Evolutionary conservation across 1,139 yeast species (phyloP), one percentile per base, ranked within the genome.

Genomic region (Lodderomyces metapsilosis): DNA sequence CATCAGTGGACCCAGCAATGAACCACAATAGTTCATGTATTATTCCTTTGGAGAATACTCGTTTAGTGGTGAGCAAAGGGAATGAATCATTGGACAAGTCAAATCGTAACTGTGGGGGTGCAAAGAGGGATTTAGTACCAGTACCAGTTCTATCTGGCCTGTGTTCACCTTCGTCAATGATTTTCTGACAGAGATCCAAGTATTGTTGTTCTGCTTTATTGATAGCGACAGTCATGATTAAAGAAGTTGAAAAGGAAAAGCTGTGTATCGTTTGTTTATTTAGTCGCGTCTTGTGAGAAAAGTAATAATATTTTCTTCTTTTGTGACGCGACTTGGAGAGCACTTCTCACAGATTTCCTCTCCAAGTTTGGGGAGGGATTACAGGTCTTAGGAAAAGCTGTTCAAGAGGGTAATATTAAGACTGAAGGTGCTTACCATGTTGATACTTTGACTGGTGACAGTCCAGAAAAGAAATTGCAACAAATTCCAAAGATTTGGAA

Each of bases 101-200:
- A 64, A 94, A 92, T 43, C 98, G 77, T 45, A 92, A 71, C 58
- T 91, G 98, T 8, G 98, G 97, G 32, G 99, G 99, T 0, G 95
- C 98, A 63, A 92, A 92, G 12, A 92, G 53, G 28, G 96, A 83
- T 49, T 68, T 72, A 1, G 98, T 94, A 9, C 99, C 99, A 0
- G 98, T 92, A 1, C 98, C 99, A 1, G 99, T 92, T 58, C 99
- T 75, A 59, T 92, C 99, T 5, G 94, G 89, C 47, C 99, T 82
- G 52, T 76, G 76, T 59, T 92, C 98, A 30, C 98, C 98, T 50
- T 85, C 80, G 3, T 76, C 71, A 24, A 92, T 82, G 59, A 94
- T 92, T 10, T 78, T 69, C 44, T 71, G 66, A 60, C 98, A 88
- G 38, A 92, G 76, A 51, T 88, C 91, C 30, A 92, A 77, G 59